Evolutionary conservation across 2,329 filamentous ascomycete genomes (phyloP), one percentile per base, ranked within the genome.

Genomic region (Fusarium domesticum): DNA sequence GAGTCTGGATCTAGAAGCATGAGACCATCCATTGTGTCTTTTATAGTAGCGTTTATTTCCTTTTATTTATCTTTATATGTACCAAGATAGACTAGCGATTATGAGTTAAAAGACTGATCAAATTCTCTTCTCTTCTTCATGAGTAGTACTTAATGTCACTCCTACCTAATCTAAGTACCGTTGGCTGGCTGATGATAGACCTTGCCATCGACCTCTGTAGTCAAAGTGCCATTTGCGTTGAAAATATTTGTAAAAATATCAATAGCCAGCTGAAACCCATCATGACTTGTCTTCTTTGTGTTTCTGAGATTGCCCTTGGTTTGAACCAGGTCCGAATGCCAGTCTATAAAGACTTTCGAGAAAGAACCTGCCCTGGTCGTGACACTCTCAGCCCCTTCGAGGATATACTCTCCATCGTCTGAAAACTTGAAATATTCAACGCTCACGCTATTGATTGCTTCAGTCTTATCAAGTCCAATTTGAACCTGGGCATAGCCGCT

Each of bases 301-400:
- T 54, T 61, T 5, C 51, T 50, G 0, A 50, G 51, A 3, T 45
- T 47, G 0, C 69, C 69, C 6, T 6, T 23, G 1, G 52, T 66
- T 17, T 65, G 61, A 2, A 54, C 51, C 1, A 73, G 45, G 42
- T 73, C 58, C 1, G 69, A 73, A 16, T 54, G 65, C 68, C 68
- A 73, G 31, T 68, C 60, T 0, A 70, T 32, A 11, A 48, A 30
- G 2, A 42, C 50, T 1, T 47, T 34, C 2, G 60, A 64, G 4
- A 70, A 63, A 6, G 11, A 17, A n/a, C 12, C 28, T 33, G n/a
- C n/a, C n/a, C n/a, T 6, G 3, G 18, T 12, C 12, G 10, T 33
- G 18, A 37, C 41, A 2, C 63, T 47, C 30, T 50, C 45, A 0
- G 7, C 32, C 1, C 48, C 48, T 38, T 35, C 1, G 48, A 15